Percentiles rank a stretch among this genome's conserved stretches.
phyloP scores from a whole-genome alignment of 2,329 filamentous ascomycete species.

The Ophiostoma tasmaniense region DNA sequence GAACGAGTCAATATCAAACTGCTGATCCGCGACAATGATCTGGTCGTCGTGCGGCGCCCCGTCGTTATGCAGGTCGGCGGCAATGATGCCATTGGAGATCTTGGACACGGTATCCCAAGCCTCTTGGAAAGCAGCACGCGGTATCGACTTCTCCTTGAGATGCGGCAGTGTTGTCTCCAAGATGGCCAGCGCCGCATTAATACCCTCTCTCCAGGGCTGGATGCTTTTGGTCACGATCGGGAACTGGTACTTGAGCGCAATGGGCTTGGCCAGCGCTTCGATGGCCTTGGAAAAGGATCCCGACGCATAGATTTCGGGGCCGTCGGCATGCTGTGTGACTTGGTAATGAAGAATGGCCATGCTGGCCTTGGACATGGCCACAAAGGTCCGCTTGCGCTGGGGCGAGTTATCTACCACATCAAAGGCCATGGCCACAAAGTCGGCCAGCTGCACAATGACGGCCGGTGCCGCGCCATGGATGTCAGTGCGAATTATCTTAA shows the following conservation, averaged over 20 bases:
- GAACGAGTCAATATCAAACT: constrained; percentile 74
- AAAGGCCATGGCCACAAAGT: constrained; percentile 65
- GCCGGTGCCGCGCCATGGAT: constrained; percentile 55
- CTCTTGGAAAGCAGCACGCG: constrained; percentile 38
- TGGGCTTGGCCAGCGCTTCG: constrained; percentile 57
- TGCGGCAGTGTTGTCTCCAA: constrained; percentile 57
- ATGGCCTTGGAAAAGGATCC: constrained; percentile 59
- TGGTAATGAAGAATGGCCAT: constrained; percentile 62
- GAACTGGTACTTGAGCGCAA: constrained; percentile 75
- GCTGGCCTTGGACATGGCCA: constrained; percentile 77
- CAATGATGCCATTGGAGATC: constrained; percentile 60
- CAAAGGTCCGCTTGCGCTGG: constrained; percentile 61
- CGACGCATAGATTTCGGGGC: constrained; percentile 60
- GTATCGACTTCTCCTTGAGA: constrained; percentile 41
- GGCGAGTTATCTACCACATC: constrained; percentile 27
- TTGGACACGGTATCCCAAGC: constrained; percentile 65
- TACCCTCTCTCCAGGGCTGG: constrained; percentile 73
- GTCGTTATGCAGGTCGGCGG: constrained; percentile 49
- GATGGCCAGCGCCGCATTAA: constrained; percentile 59
- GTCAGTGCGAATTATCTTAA: constrained; percentile 61
- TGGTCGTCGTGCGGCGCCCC: constrained; percentile 30
- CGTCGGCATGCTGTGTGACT: constrained; percentile 49
- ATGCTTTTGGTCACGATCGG: constrained; percentile 59
- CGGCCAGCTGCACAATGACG: constrained; percentile 60
- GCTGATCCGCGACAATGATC: constrained; percentile 57